Evolutionary conservation across 495 filamentous ascomycete genomes (phyloP).

Genomic region (Tuber microsphaerosporum): DNA sequence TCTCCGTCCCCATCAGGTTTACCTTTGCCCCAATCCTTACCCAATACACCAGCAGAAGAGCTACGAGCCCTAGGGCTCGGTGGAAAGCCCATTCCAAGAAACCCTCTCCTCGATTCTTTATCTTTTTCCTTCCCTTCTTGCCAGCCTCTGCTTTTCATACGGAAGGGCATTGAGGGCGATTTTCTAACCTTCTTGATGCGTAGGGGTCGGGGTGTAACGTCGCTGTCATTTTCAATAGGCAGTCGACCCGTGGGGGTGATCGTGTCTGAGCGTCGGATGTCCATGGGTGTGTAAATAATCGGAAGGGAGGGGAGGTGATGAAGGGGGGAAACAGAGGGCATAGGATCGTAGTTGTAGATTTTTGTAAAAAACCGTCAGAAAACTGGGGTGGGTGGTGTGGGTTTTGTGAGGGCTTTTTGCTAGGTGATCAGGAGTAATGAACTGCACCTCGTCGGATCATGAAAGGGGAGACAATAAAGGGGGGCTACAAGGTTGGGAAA

Average conservation of each 20-base stretch:
- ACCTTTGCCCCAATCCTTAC: constrained; percentile 1
- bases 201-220: constrained; percentile 19
- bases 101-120: constrained; percentile 5
- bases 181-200: constrained; percentile 29
- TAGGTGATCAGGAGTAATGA: background rate
- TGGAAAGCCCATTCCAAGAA: constrained; percentile 23
- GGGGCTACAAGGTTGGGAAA: background rate
- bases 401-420: background rate
- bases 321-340: background rate
- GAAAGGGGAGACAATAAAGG: background rate
- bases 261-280: background rate
- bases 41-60: constrained; percentile 22
- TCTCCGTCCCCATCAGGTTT: background rate
- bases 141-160: background rate
- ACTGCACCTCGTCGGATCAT: background rate
- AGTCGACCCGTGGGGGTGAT: background rate
- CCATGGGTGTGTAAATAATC: background rate
- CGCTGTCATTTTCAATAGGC: constrained; percentile 6
- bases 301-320: background rate
- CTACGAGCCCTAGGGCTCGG: constrained; percentile 28
- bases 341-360: background rate
- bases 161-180: constrained; percentile 27
- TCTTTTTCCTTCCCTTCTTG: background rate
- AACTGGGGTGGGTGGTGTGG: background rate
- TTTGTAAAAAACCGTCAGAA: background rate